Conservation (phyloP, 768 basidiomycete genomes). For the Rhodotorula babjevae region DNA sequence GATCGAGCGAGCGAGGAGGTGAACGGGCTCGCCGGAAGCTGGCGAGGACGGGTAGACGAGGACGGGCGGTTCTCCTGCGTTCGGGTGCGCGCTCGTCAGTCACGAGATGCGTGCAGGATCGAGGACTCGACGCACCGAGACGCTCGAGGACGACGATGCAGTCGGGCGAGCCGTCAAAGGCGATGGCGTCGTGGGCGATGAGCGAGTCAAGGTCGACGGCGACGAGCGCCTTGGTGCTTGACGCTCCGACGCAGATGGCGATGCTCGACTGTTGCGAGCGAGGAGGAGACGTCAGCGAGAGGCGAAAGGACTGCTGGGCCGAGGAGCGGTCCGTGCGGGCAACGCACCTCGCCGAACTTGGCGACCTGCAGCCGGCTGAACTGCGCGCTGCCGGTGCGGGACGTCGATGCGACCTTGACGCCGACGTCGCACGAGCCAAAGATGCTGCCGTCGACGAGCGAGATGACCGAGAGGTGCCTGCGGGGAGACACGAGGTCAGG, state of each 20-base stretch:
- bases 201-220: slow-evolving; percentile 19
- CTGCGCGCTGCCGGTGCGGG: no score
- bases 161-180: not conserved
- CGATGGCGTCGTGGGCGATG: not conserved
- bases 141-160: not conserved
- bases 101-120: not conserved
- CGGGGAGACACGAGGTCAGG: no score
- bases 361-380: slow-evolving; percentile 4
- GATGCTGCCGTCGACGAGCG: slow-evolving; percentile 8
- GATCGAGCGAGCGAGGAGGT: not conserved
- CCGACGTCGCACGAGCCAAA: slow-evolving; percentile 2
- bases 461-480: slow-evolving; percentile 16
- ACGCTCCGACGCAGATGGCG: not conserved
- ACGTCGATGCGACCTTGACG: not conserved
- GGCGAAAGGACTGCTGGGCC: no score
- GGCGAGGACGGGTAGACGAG: not conserved
- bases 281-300: not conserved
- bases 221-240: not conserved
- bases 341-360: not conserved
- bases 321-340: no score
- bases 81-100: no score
- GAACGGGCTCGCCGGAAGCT: no score
- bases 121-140: not conserved
- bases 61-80: not conserved
- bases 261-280: not conserved